Evolutionary conservation across 768 basidiomycete genomes (phyloP).

Genomic region (Clitopilus passeckerianus): DNA sequence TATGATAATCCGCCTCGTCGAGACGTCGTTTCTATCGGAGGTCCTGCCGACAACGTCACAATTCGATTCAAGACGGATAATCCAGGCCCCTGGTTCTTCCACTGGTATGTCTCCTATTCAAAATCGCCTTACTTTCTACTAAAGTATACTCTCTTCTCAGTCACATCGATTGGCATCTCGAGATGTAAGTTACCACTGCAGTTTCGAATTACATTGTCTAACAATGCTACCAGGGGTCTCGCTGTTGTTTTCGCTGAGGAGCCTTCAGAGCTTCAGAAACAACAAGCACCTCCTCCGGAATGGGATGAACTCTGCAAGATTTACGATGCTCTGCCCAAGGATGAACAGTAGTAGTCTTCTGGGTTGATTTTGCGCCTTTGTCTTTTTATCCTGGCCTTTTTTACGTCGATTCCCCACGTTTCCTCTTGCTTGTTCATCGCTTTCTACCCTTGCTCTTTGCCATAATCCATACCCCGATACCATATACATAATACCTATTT

Average conservation of each 20-base stretch:
- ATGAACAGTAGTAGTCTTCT: not conserved
- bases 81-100: constrained; percentile 57
- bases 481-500: no score
- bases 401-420: not conserved
- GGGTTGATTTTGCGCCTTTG: not conserved
- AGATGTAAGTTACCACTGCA: constrained; percentile 16
- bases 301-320: not conserved
- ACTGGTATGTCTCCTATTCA: constrained; percentile 24
- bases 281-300: not conserved
- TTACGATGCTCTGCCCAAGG: not conserved
- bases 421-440: no score
- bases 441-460: no score
- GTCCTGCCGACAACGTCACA: constrained; percentile 35
- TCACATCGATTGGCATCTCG: constrained; percentile 41
- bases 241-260: constrained; percentile 30
- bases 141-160: constrained; percentile 11
- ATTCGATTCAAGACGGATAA: constrained; percentile 68
- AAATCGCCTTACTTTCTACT: not conserved
- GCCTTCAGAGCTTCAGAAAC: not conserved
- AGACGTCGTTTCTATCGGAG: constrained; percentile 49
- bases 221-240: constrained; percentile 18
- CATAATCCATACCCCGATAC: no score
- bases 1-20: constrained; percentile 47
- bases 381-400: not conserved
- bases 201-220: not conserved